Percentiles rank a stretch among this genome's conserved stretches.
Evolutionary conservation across 1,284 basidiomycete genomes (phyloP).

Genomic region (Kwoniella shivajii): DNA sequence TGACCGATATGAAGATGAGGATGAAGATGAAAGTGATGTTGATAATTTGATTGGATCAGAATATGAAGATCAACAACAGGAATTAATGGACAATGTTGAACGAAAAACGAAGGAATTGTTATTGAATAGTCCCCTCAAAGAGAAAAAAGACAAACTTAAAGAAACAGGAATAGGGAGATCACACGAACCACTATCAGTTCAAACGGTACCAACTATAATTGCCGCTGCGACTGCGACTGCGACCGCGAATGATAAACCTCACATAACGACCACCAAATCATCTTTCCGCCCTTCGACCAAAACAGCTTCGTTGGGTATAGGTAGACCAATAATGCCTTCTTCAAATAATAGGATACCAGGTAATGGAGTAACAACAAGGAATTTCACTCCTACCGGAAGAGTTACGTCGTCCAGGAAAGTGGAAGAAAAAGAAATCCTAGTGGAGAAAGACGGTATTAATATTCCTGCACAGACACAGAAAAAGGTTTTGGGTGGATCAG

Average conservation of each 20-base stretch:
- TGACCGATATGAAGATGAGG: neutral
- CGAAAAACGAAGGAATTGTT: neutral
- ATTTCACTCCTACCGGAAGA: constrained; percentile 9
- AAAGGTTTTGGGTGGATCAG: neutral
- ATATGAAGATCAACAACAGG: neutral
- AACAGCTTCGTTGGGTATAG: neutral
- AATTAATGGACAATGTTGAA: constrained; percentile 1
- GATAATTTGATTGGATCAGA: constrained; percentile 10
- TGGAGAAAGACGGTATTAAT: neutral
- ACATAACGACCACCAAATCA: neutral
- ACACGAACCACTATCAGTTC: too few species aligned
- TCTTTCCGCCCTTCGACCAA: constrained; percentile 6
- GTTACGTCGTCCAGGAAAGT: neutral
- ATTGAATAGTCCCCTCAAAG: constrained; percentile 2
- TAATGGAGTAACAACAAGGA: neutral
- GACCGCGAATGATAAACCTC: neutral
- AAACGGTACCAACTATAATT: too few species aligned
- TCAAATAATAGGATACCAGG: neutral
- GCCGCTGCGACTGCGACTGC: neutral
- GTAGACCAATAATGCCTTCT: constrained; percentile 12
- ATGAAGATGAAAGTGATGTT: constrained; percentile 15
- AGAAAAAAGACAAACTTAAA: neutral
- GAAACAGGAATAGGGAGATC: too few species aligned
- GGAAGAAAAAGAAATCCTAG: constrained; percentile 1
- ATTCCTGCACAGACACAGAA: neutral